These are phyloP conservation scores for Aspergillus sparsus DNA, from an alignment of 495 filamentous ascomycete genomes.

Conservation along the genomic window DNA sequence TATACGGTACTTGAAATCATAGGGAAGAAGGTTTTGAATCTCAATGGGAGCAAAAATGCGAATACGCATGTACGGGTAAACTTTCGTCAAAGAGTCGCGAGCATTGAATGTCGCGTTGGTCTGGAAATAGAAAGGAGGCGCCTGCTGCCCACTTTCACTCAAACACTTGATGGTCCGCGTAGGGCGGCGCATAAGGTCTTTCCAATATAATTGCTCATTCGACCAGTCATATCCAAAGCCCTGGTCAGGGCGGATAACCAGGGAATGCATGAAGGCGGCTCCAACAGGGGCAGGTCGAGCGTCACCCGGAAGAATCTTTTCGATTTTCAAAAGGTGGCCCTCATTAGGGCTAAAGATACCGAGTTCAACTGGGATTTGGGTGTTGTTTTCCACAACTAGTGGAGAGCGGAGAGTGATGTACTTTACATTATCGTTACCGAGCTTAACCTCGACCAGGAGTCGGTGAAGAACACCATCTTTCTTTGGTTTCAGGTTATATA, in stretches of 20 bases:
- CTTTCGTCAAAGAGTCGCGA: constrained; percentile 73
- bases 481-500: constrained; percentile 82
- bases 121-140: constrained; percentile 93
- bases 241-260: constrained; percentile 91
- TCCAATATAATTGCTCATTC: constrained; percentile 85
- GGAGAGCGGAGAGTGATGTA: constrained; percentile 96
- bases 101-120: constrained; percentile 80
- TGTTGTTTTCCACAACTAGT: constrained; percentile 95
- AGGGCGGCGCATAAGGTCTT: constrained; percentile 78
- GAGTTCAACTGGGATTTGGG: constrained; percentile 91
- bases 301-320: constrained; percentile 94
- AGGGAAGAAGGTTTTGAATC: constrained; percentile 91
- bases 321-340: constrained; percentile 92
- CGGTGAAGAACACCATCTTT: constrained; percentile 84
- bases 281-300: constrained; percentile 89
- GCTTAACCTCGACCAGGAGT: constrained; percentile 85
- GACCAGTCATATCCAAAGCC: constrained; percentile 98
- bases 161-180: constrained; percentile 84
- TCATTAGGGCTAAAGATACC: constrained; percentile 90
- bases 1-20: constrained; percentile 98
- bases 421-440: constrained; percentile 92
- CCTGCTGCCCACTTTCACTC: constrained; percentile 74
- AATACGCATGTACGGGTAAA: constrained; percentile 93
- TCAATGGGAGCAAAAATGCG: constrained; percentile 89
- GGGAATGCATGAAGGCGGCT: constrained; percentile 83